Evolutionary conservation across 2,329 filamentous ascomycete genomes (phyloP), one percentile per base, ranked within the genome.

Genomic region (Plectosphaerella cucumerina): DNA sequence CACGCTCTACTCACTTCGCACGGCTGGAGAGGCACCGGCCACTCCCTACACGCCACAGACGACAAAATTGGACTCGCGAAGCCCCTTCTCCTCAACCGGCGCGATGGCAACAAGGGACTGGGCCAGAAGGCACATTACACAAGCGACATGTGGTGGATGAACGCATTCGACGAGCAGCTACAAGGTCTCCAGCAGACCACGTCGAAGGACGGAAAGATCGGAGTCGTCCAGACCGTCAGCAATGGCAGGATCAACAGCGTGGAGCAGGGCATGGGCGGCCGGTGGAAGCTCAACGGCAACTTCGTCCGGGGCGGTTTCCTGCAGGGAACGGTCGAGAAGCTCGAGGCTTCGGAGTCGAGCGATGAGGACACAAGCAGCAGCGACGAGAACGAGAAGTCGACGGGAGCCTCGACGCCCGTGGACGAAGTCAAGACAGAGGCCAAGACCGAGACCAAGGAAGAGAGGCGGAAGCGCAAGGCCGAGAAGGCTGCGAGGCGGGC

Each of bases 111-210:
- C 23, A 77, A 89, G 49, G 93, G 93, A 21, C 75, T 97, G 5
- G 93, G 93, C 50, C 85, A 89, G 65, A 90, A 89, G 67, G 75
- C 78, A 52, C 80, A 84, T 56, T 77, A 77, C 55, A 81, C 79
- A 20, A 81, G 77, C 59, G 93, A 97, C 65, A 91, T 96, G 67
- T 99, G 94, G 94, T 99, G 94, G 94, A 78, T 96, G 70, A 87
- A 90, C 52, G 94, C 94, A 11, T 97, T 96, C 59, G 93, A 97
- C 69, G 86, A 91, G 65, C 91, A 92, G 50, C 74, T 97, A 57
- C 88, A 94, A 68, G 88, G 86, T 4, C 78, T 96, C 49, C 87
- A 89, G 64, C 83, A 80, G 2, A 76, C 77, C 21, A 84, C 80
- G 2, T 76, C 77, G 21, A 75, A 76, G 57, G 70, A 80, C 58